Percentiles rank a stretch among this genome's conserved stretches.
These are phyloP conservation scores for Elsinoe australis DNA, from an alignment of 2,329 filamentous ascomycete genomes.

Conservation along the genomic window DNA sequence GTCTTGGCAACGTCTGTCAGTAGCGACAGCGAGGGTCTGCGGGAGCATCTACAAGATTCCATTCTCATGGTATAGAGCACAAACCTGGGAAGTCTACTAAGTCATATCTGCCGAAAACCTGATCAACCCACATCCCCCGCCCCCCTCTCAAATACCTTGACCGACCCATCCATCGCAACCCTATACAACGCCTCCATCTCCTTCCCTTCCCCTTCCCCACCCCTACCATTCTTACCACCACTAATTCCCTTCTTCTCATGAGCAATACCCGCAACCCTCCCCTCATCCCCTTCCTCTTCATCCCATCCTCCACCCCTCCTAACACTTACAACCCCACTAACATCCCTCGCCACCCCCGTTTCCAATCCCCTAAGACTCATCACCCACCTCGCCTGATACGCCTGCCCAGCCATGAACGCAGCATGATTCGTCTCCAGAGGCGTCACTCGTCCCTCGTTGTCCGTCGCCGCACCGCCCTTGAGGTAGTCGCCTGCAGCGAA, in stretches of 20 bases:
- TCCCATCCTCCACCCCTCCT: slow-evolving; percentile 50
- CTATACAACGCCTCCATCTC: slow-evolving; percentile 74
- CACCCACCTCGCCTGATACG: slow-evolving; percentile 67
- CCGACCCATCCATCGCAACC: slow-evolving; percentile 68
- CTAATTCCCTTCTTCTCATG: too few relatives aligned
- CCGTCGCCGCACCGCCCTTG: slow-evolving; percentile 19
- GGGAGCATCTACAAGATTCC: neutral
- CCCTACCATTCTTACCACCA: slow-evolving; percentile 30
- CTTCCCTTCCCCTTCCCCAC: slow-evolving; percentile 35
- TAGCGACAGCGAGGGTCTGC: neutral
- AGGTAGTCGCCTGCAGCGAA: slow-evolving; percentile 19
- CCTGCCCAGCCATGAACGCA: slow-evolving; percentile 60
- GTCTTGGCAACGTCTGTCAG: neutral
- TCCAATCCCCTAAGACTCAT: slow-evolving; percentile 69
- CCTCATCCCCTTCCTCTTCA: slow-evolving; percentile 28
- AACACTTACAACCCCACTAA: slow-evolving; percentile 77
- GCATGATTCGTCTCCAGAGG: slow-evolving; percentile 63
- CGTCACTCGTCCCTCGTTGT: slow-evolving; percentile 36
- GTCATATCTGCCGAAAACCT: neutral
- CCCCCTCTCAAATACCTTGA: slow-evolving; percentile 78
- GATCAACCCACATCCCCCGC: slow-evolving; percentile 33
- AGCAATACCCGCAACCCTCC: slow-evolving; percentile 6
- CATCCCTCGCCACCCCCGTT: slow-evolving; percentile 81
- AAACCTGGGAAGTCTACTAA: too few relatives aligned
- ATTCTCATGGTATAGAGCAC: too few relatives aligned